These are phyloP conservation scores for Aspergillus candidus DNA, from an alignment of 2,329 filamentous ascomycete genomes.

Conservation along the genomic window DNA sequence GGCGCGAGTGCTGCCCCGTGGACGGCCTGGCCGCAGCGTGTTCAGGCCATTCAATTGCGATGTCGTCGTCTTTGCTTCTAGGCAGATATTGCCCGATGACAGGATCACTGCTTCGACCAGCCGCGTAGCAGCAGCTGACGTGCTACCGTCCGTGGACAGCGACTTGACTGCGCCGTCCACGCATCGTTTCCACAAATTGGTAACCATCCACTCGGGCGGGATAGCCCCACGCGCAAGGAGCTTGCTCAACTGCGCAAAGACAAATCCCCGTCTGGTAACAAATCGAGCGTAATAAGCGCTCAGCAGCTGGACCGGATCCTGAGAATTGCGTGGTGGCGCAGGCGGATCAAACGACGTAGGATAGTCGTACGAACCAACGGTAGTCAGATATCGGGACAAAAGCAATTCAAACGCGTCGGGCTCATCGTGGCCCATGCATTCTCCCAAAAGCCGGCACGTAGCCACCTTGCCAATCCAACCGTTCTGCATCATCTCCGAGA, in stretches of 20 bases:
- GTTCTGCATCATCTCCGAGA: conserved; percentile 32
- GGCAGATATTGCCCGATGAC: conserved; percentile 21
- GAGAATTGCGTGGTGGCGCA: conserved; percentile 11
- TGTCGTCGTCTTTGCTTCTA: not conserved
- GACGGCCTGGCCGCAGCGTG: not conserved
- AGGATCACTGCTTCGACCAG: conserved; percentile 30
- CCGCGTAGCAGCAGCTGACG: conserved; percentile 26
- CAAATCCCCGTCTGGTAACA: conserved; percentile 20
- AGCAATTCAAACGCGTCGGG: conserved; percentile 33
- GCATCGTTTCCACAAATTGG: conserved; percentile 31
- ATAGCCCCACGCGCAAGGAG: conserved; percentile 28
- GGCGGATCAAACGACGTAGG: conserved; percentile 23
- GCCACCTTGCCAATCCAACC: conserved; percentile 30
- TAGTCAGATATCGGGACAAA: conserved; percentile 28
- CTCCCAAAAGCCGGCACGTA: conserved; percentile 28
- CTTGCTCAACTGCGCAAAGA: conserved; percentile 30
- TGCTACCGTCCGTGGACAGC: conserved; percentile 28
- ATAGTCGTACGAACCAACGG: conserved; percentile 22
- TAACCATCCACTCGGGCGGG: conserved; percentile 38
- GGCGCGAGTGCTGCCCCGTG: conserved; percentile 13
- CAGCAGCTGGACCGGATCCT: conserved; percentile 28
- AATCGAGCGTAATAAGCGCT: conserved; percentile 23
- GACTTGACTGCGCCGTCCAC: conserved; percentile 33
- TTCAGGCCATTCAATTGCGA: not conserved
- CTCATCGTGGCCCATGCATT: conserved; percentile 25